These are phyloP conservation scores for Alternaria consortialis DNA, from an alignment of 2,329 filamentous ascomycete genomes.

Conservation along the genomic window DNA sequence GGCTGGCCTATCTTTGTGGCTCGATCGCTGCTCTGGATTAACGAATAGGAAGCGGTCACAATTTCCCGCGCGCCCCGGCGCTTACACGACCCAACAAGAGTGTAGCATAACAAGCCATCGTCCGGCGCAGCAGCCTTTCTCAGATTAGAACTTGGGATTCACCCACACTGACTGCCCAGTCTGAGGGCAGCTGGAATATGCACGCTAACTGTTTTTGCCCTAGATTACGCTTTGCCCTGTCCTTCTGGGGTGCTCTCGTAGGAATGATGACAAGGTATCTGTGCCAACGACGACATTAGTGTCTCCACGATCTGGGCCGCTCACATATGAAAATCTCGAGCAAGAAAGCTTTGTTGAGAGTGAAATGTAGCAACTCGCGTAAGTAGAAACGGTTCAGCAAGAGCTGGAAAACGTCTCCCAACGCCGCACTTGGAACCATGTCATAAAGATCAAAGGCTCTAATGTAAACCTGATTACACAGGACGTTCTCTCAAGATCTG, in stretches of 20 bases:
- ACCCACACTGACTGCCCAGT: background rate
- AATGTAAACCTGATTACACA: background rate
- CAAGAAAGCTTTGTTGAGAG: background rate
- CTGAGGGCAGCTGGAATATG: background rate
- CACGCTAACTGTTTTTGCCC: background rate
- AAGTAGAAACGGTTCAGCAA: background rate
- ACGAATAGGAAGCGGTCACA: background rate
- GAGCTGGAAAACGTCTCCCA: background rate
- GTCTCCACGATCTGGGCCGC: too few relatives aligned
- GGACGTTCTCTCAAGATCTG: background rate
- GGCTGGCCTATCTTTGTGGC: background rate
- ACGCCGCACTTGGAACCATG: background rate
- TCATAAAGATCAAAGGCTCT: background rate
- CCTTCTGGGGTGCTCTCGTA: slow-evolving; percentile 4
- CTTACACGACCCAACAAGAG: slow-evolving; percentile 13
- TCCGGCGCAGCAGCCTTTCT: background rate
- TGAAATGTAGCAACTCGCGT: background rate
- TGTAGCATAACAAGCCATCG: background rate
- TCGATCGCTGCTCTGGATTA: background rate
- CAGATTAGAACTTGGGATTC: background rate
- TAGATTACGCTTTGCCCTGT: background rate
- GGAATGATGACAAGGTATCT: background rate
- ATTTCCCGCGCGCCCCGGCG: slow-evolving; percentile 14
- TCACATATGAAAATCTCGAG: background rate
- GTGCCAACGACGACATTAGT: background rate